Base-by-base conservation (phyloP, 306 rosid species). In the Medicago truncatula region DNA sequence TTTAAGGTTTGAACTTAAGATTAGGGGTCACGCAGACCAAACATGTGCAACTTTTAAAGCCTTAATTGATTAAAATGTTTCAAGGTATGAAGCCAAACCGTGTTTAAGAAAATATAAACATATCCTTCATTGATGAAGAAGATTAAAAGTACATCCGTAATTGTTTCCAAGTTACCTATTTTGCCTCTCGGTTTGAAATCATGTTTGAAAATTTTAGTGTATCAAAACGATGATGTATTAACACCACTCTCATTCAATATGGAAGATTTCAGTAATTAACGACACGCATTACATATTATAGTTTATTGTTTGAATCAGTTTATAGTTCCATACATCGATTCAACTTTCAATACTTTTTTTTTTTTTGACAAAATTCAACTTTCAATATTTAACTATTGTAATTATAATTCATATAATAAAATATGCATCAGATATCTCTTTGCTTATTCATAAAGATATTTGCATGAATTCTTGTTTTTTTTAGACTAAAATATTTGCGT, bases 341-440 rank as follows among this genome's bases (percentile, higher is more conserved):
- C 63, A 58, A 58, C 20, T 57, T 70, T 56, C 31, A 78, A 80
- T 84, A n/a, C n/a, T n/a, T n/a, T n/a, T n/a, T n/a, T n/a, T n/a
- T n/a, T n/a, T n/a, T n/a, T n/a, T n/a, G n/a, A 79, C 34, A n/a
- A 31, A 67, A 12, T 59, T 59, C 66, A 59, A 59, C 25, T 59
- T 71, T 57, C 31, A 78, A 81, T 84, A 79, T 25, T 75, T 74
- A 18, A 49, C 21, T 36, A 23, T 39, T 11, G 4, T 57, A 65
- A 56, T 15, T 23, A 39, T 57, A 65, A 58, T 54, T 63, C 69
- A 73, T 57, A 74, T 83, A 67, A 80, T 56, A 54, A 71, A 34
- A 41, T 34, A 49, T 52, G 63, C 64, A 40, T 6, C 80, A 34
- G 85, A 85, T 90, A 86, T 90, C 47, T 61, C 64, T 61, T 85